Evolutionary conservation across 257 asterid genomes (phyloP), one percentile per base, ranked within the genome.

Genomic region (Mitragyna speciosa): DNA sequence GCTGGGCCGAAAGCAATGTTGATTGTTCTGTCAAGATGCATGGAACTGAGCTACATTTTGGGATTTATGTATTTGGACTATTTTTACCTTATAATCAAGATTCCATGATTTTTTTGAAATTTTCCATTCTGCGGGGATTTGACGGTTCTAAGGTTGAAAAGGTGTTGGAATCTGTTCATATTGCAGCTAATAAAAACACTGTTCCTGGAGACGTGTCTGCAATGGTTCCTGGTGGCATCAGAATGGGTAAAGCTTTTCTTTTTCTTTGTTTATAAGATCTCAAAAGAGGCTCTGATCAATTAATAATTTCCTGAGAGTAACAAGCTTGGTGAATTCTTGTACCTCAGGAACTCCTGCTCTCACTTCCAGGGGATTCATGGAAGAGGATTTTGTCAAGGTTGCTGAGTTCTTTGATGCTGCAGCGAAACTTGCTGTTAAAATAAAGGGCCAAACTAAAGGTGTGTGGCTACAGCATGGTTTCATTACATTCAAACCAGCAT

Each of bases 131-230:
- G 43, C 70, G 92, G 97, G 95, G 97, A 6, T 89, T 92, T 76
- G 98, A 92, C 79, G 98, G 97, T 82, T 93, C 98, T 43, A 86
- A 92, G 80, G 98, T 93, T 28, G 98, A 93, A 83, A 93, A 93
- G 79, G 97, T 93, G 81, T 78, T 93, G 86, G 98, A 93, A 86
- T 73, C 93, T 33, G 98, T 93, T 82, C 98, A 93, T 79, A 90
- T 93, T 49, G 98, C 98, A 26, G 93, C 98, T 7, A 93, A 93
- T 88, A 93, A 93, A 87, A 93, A 93, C 81, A 93, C 98, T 2
- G 98, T 93, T 84, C 97, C 98, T 30, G 98, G 97, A 67, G 98
- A 93, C 81, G 97, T 93, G 52, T 92, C 97, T 36, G 98, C 98
- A 80, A 93, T 93, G 96, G 97, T 93, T 86, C 98, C 97, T 45